A percentile compares a stretch with the other conserved stretches of the same genome.
Evolutionary conservation across 1,139 yeast genomes (phyloP).

Genomic region (Geotrichum carabidarum): DNA sequence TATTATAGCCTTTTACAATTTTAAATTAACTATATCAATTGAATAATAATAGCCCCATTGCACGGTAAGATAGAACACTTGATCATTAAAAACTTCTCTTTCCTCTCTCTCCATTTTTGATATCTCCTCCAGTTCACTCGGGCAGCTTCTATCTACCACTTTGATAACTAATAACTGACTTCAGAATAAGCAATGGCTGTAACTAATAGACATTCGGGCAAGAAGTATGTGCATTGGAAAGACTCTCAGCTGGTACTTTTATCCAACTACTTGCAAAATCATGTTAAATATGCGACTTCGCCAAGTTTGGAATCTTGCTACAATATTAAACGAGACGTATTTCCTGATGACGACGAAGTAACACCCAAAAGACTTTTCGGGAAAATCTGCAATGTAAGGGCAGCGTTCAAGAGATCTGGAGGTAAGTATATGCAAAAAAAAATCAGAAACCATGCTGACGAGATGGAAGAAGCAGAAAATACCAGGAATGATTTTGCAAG

Average conservation of each 20-base stretch:
- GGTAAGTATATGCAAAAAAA: not conserved
- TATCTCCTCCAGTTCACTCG: too few species aligned
- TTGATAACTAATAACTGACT: not conserved
- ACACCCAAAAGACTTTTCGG: conserved; percentile 20
- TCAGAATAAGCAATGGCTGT: not conserved
- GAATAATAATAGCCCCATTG: too few species aligned
- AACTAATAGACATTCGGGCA: not conserved
- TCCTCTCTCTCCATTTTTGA: too few species aligned
- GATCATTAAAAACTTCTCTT: too few species aligned
- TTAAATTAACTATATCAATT: too few species aligned
- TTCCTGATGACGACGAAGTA: conserved; percentile 18
- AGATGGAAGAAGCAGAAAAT: too few species aligned
- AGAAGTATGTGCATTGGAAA: conserved; percentile 19
- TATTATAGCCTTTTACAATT: too few species aligned
- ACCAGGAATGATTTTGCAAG: not conserved
- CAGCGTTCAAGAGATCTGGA: conserved; percentile 16
- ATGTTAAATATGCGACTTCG: conserved; percentile 18
- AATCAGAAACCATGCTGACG: not conserved
- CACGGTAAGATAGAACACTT: too few species aligned
- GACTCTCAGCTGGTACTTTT: conserved; percentile 14
- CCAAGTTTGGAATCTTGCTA: conserved; percentile 16
- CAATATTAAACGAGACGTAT: conserved; percentile 16
- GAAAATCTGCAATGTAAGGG: conserved; percentile 18
- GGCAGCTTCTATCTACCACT: too few species aligned
- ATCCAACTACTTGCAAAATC: conserved; percentile 13